Evolutionary conservation across 306 rosid genomes (phyloP).

Genomic region (Medicago arabica): DNA sequence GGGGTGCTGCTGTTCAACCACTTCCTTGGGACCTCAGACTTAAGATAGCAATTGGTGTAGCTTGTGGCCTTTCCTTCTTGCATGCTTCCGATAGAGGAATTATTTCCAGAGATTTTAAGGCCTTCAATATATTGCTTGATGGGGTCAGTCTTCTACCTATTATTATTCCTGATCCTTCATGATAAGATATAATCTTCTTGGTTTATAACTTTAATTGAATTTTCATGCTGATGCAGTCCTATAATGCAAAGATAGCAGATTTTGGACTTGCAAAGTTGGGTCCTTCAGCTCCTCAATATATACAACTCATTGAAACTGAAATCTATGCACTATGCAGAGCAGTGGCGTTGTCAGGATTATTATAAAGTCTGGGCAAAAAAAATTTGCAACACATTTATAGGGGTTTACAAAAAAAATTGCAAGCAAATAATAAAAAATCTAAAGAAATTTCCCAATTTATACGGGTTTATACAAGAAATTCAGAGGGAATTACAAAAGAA

Average conservation of each 20-base stretch:
- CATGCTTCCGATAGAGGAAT: slow-evolving; percentile 89
- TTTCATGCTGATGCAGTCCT: slow-evolving; percentile 58
- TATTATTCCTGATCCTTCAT: too few species aligned
- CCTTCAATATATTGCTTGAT: slow-evolving; percentile 90
- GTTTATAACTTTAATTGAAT: neutral
- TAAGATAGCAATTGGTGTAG: slow-evolving; percentile 94
- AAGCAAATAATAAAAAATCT: too few species aligned
- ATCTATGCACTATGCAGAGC: too few species aligned
- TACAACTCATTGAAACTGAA: too few species aligned
- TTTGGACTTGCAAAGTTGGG: slow-evolving; percentile 97
- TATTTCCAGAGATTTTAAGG: slow-evolving; percentile 94
- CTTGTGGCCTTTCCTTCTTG: slow-evolving; percentile 86
- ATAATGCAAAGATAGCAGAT: slow-evolving; percentile 88
- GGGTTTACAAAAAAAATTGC: too few species aligned
- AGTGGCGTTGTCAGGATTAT: neutral
- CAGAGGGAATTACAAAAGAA: too few species aligned
- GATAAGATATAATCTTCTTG: neutral
- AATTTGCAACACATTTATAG: too few species aligned
- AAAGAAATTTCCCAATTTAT: too few species aligned
- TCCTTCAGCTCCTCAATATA: too few species aligned
- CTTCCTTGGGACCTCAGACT: slow-evolving; percentile 85
- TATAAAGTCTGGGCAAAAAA: too few species aligned
- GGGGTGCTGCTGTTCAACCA: slow-evolving; percentile 84
- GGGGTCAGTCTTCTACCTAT: slow-evolving; percentile 57
- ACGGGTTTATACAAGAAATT: too few species aligned